phyloP scores from a whole-genome alignment of 257 asterid species.

The Jacaranda copaia region DNA sequence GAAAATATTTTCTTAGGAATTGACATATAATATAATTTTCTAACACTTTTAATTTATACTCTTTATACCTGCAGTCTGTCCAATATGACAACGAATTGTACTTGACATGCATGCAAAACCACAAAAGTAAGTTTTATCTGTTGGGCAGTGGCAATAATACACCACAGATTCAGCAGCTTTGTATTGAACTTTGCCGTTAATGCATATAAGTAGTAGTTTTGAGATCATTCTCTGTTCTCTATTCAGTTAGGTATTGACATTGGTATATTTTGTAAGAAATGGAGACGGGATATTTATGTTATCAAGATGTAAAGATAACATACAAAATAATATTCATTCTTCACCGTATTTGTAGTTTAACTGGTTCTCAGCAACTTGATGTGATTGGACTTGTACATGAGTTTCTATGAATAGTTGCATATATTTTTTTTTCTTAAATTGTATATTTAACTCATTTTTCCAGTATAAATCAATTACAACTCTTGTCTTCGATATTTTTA shows the following conservation, averaged over 20 bases:
- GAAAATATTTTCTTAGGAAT: neutral
- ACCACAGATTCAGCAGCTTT: slow-evolving; percentile 58
- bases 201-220: neutral
- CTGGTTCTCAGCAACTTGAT: neutral
- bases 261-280: neutral
- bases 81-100: slow-evolving; percentile 52
- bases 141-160: slow-evolving; percentile 39
- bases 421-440: no score
- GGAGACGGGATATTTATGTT: neutral
- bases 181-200: slow-evolving; percentile 69
- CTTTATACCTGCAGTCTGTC: slow-evolving; percentile 50
- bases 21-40: neutral
- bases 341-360: neutral
- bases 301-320: neutral
- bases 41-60: neutral
- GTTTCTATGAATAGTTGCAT: no score
- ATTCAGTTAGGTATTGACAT: neutral
- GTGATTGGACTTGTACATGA: neutral
- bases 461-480: no score
- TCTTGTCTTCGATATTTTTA: no score
- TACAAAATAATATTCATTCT: no score
- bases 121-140: slow-evolving; percentile 52
- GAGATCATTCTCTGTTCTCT: neutral
- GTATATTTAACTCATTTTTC: neutral
- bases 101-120: slow-evolving; percentile 67